Conservation (phyloP, 2,329 filamentous ascomycete genomes). For the Ceratocystis huliohia region DNA sequence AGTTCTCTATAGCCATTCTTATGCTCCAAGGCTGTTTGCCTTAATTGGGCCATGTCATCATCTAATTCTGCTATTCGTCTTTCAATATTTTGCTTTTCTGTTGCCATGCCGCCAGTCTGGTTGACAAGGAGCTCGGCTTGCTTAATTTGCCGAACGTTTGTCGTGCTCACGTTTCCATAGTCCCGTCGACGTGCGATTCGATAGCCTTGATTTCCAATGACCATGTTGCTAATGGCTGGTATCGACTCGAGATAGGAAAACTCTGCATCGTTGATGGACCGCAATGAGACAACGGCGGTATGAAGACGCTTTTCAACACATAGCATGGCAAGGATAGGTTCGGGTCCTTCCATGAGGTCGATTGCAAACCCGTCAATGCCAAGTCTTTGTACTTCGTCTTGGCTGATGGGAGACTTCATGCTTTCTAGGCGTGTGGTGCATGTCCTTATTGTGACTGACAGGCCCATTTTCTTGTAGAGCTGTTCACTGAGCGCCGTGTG, state of each 20-base stretch:
- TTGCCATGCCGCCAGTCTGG: slow-evolving; percentile 57
- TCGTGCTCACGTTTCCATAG: slow-evolving; percentile 62
- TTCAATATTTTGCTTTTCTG: slow-evolving; percentile 50
- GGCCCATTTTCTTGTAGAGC: slow-evolving; percentile 48
- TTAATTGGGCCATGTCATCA: slow-evolving; percentile 29
- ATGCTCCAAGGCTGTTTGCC: slow-evolving; percentile 31
- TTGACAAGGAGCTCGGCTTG: slow-evolving; percentile 57
- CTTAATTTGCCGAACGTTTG: slow-evolving; percentile 53
- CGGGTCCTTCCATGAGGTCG: slow-evolving; percentile 68
- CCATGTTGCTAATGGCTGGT: slow-evolving; percentile 52
- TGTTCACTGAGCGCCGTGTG: slow-evolving; percentile 57
- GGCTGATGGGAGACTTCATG: slow-evolving; percentile 43
- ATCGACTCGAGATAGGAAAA: slow-evolving; percentile 51
- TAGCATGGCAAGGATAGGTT: slow-evolving; percentile 75
- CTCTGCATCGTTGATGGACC: slow-evolving; percentile 52
- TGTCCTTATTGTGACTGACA: slow-evolving; percentile 62
- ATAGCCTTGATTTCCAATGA: slow-evolving; percentile 53
- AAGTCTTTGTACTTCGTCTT: slow-evolving; percentile 40
- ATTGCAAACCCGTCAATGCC: slow-evolving; percentile 72
- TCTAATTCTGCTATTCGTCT: slow-evolving; percentile 36
- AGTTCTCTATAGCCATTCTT: neutral
- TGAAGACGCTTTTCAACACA: slow-evolving; percentile 62
- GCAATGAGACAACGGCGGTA: slow-evolving; percentile 49
- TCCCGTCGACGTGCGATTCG: slow-evolving; percentile 59
- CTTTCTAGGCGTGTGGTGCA: slow-evolving; percentile 41